Evolutionary conservation across 2,329 filamentous ascomycete species (phyloP), one percentile per base, ranked within the genome.

Genomic region (Beauveria australis): DNA sequence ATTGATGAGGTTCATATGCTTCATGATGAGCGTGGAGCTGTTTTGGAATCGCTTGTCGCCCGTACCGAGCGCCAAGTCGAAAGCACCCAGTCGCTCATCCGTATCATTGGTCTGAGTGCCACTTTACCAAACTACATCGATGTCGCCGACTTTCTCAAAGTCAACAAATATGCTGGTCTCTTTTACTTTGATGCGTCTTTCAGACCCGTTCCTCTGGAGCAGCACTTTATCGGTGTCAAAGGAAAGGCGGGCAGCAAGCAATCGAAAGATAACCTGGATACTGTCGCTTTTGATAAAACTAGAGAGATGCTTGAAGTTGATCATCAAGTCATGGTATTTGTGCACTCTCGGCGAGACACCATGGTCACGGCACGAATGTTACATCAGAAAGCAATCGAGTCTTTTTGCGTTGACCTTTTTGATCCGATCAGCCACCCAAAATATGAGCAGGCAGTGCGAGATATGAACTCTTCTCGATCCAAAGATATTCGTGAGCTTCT

Each of bases 1-100:
- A 97, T 99, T 64, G 94, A 99, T 73, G 94, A 99, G 76, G 94
- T 99, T 1, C 94, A 99, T 71, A 99, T 99, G 95, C 87, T 99
- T 68, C 95, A 99, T 69, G 94, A 99, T 72, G 94, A 97, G 73
- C 87, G 94, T 72, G 94, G 94, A 69, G 92, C 95, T 14, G 95
- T 99, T 0, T 82, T 99, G 30, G 94, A 99, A 71, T 97, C 93
- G 6, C 80, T 99, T 24, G 95, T 99, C 18, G 94, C 94, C 12
- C 85, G 94, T 67, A 99, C 95, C 0, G 89, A 97, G 75, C 83
- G 94, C 64, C 94, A 99, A 70, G 95, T 99, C 0, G 95, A 99
- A 75, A 97, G 92, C 72, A 99, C 94, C 0, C 94, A 99, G 73
- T 97, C 92, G 1, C 81, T 99, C 53, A 99, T 99, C 69, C 90